Evolutionary conservation across 1,139 yeast genomes (phyloP).

Genomic region (Yamadazyma sp.): DNA sequence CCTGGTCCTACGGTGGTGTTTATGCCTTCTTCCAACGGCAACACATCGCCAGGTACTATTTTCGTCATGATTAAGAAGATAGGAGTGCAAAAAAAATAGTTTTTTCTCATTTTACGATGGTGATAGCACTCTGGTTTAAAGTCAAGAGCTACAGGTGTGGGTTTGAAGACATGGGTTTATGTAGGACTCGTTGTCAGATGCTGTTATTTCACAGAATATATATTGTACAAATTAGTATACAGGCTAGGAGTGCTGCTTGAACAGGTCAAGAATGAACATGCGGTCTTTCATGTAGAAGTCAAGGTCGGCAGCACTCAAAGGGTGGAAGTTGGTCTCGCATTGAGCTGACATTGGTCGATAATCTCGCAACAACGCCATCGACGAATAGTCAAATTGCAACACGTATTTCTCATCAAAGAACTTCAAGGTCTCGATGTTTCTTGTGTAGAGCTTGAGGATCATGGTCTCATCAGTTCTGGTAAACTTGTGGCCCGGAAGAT

Average conservation of each 20-base stretch:
- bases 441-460: slow-evolving; percentile 22
- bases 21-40: slow-evolving; percentile 22
- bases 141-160: too few species aligned
- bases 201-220: too few species aligned
- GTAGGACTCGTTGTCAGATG: too few species aligned
- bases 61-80: neutral
- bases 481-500: slow-evolving; percentile 15
- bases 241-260: neutral
- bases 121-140: too few species aligned
- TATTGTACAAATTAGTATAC: neutral
- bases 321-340: slow-evolving; percentile 7
- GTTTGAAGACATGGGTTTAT: too few species aligned
- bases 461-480: slow-evolving; percentile 25
- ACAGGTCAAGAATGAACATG: neutral
- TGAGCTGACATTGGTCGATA: slow-evolving; percentile 22
- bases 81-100: neutral
- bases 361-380: slow-evolving; percentile 27
- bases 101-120: neutral
- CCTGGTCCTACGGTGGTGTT: slow-evolving; percentile 47
- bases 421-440: slow-evolving; percentile 30
- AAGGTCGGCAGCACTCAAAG: slow-evolving; percentile 12
- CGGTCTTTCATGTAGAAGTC: slow-evolving; percentile 14
- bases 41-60: slow-evolving; percentile 37
- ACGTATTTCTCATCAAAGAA: slow-evolving; percentile 22
- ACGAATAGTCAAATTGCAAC: slow-evolving; percentile 27